These are phyloP conservation scores for Pseudodiploospora longispora DNA, from an alignment of 2,329 filamentous ascomycete species.

Conservation along the genomic window DNA sequence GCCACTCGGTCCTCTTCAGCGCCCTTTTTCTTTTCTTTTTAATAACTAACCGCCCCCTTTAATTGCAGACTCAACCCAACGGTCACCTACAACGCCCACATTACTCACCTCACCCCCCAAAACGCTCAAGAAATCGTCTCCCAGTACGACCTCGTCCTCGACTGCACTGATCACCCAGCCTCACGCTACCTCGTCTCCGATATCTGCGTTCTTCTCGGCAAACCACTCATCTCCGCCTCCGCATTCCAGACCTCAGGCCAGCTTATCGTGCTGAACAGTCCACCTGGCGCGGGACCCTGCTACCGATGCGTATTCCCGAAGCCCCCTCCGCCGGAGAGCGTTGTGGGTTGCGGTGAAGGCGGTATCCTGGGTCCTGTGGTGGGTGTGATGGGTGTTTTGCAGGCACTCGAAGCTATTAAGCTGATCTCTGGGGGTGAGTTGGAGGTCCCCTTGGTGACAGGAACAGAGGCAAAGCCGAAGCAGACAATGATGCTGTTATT, in stretches of 20 bases:
- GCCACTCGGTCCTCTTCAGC: too few species aligned
- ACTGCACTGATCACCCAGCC: constrained; percentile 91
- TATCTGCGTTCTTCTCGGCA: constrained; percentile 69
- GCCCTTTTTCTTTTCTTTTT: background rate
- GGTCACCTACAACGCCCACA: constrained; percentile 55
- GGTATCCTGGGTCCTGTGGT: constrained; percentile 90
- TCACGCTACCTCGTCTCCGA: constrained; percentile 92
- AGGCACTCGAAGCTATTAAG: constrained; percentile 84
- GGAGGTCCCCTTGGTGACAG: constrained; percentile 6
- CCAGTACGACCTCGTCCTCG: constrained; percentile 75
- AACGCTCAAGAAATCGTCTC: constrained; percentile 60
- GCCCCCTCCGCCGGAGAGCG: constrained; percentile 74
- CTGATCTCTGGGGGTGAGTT: constrained; percentile 48
- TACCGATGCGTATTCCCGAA: constrained; percentile 90
- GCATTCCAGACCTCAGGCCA: constrained; percentile 86
- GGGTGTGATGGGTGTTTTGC: constrained; percentile 84
- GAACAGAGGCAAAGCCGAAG: constrained; percentile 12
- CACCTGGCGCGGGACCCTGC: constrained; percentile 70
- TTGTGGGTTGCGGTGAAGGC: constrained; percentile 84
- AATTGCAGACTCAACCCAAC: constrained; percentile 60
- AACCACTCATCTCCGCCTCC: constrained; percentile 80
- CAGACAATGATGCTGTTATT: constrained; percentile 38
- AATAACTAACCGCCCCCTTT: background rate
- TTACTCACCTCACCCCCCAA: constrained; percentile 56
- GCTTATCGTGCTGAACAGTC: constrained; percentile 79